phyloP scores from a whole-genome alignment of 768 basidiomycete species.

The Phaeotremella fagi region DNA sequence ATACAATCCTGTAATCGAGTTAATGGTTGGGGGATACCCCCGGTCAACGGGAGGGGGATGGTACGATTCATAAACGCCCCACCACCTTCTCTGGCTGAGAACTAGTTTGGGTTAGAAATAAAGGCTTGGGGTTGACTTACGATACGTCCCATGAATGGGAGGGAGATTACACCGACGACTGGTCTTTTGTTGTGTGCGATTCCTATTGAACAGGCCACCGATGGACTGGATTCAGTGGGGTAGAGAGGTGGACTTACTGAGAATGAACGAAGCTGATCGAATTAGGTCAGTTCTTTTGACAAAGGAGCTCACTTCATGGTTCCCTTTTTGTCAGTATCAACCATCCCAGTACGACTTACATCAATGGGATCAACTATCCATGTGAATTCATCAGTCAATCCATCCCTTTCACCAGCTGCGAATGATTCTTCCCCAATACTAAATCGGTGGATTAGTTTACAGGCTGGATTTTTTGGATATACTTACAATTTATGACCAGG shows the following conservation, averaged over 20 bases:
- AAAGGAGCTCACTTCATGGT: constrained; percentile 28
- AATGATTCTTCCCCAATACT: constrained; percentile 93
- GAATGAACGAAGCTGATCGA: constrained; percentile 40
- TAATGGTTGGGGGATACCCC: constrained; percentile 54
- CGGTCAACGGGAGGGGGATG: constrained; percentile 61
- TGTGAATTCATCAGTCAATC: constrained; percentile 78
- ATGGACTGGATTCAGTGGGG: constrained; percentile 54
- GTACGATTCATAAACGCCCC: constrained; percentile 68
- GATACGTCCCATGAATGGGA: constrained; percentile 79
- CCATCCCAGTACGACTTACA: constrained; percentile 41
- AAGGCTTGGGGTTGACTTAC: constrained; percentile 48
- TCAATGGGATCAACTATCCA: constrained; percentile 91
- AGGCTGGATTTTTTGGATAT: background rate
- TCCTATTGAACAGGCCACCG: constrained; percentile 83
- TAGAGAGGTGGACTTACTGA: constrained; percentile 55
- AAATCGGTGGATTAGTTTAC: constrained; percentile 3
- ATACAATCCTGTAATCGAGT: constrained; percentile 64
- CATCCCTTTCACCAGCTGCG: constrained; percentile 60
- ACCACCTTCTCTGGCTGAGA: constrained; percentile 68
- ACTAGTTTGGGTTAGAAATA: constrained; percentile 40
- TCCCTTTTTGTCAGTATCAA: constrained; percentile 10
- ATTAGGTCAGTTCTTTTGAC: background rate
- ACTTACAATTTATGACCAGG: constrained; percentile 78
- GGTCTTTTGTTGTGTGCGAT: constrained; percentile 74
- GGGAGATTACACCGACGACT: constrained; percentile 82